Evolutionary conservation across 192 early-diverging fungal species (phyloP), one percentile per base, ranked within the genome.

Genomic region (Dissophora globulifera): DNA sequence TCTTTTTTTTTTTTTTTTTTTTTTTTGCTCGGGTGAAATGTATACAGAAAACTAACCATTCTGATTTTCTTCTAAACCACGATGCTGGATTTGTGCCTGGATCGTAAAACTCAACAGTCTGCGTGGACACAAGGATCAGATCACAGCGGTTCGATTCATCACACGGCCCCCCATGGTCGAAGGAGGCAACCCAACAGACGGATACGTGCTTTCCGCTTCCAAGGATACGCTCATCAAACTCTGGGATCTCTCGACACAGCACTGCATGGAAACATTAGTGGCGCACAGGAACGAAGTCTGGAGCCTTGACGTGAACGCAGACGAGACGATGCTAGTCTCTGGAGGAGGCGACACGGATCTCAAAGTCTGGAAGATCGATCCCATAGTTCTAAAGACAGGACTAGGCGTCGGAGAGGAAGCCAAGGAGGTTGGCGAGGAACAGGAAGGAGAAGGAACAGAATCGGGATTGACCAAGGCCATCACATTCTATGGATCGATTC

Each of bases 141-240:
- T 99, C 41, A 96, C 97, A 23, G 74, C 83, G 10, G 71, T 96
- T 7, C 61, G 59, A 1, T 96, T 96, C 69, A 62, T 96, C 20
- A 46, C 62, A 9, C 61, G 47, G 12, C 74, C 80, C 6, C 62
- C 65, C 4, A 38, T 68, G 15, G 67, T 66, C 3, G 75, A 71
- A 12, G 81, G 82, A 12, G 81, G 81, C 27, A 84, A 82, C 10
- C 79, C 86, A 23, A 81, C 82, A 4, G 75, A 79, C 32, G 90
- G 88, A 9, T 91, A 95, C 57, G 57, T 99, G 62, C 61, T 99
- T 29, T 95, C 92, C n/a, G 84, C 88, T 48, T 96, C 95, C 58
- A 99, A 98, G 78, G 97, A 99, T 76, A 94, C 97, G 12, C 86
- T 98, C 69, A 72, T 99, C 32, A 99, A 99, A 81, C 79, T 97